Conservation (phyloP, 2,329 filamentous ascomycete species). For the Lasiodiplodia sp. region DNA sequence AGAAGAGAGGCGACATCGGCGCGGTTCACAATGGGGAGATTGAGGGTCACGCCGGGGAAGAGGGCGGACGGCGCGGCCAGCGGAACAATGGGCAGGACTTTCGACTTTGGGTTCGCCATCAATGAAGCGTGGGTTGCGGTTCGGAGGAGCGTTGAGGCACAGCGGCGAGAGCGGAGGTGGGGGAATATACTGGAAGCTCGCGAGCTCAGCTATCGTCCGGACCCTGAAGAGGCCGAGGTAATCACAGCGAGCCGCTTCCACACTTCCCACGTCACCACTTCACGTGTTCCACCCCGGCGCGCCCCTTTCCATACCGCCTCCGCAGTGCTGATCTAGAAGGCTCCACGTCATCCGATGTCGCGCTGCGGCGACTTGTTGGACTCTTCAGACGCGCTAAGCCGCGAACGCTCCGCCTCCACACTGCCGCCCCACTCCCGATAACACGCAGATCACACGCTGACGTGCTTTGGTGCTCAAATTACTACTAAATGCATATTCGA, state of each 20-base stretch:
- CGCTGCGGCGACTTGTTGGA: neutral
- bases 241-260: neutral
- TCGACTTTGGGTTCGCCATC: slow-evolving; percentile 41
- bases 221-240: slow-evolving; percentile 14
- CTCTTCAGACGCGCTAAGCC: neutral
- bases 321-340: slow-evolving; percentile 1
- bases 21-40: slow-evolving; percentile 82
- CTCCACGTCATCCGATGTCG: slow-evolving; percentile 4
- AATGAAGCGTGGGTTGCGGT: neutral
- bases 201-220: slow-evolving; percentile 12
- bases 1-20: slow-evolving; percentile 89
- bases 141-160: neutral
- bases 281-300: slow-evolving; percentile 3
- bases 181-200: slow-evolving; percentile 21
- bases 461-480: neutral
- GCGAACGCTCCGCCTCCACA: neutral
- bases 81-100: slow-evolving; percentile 76
- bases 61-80: slow-evolving; percentile 82
- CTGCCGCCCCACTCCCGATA: slow-evolving; percentile 8
- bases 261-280: slow-evolving; percentile 5
- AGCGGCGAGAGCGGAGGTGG: slow-evolving; percentile 14
- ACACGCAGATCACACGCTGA: slow-evolving; percentile 2
- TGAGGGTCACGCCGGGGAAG: slow-evolving; percentile 83
- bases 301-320: neutral
- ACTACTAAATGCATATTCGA: slow-evolving; percentile 10